Evolutionary conservation across 257 asterid genomes (phyloP).

Genomic region (Solanum arcanum): DNA sequence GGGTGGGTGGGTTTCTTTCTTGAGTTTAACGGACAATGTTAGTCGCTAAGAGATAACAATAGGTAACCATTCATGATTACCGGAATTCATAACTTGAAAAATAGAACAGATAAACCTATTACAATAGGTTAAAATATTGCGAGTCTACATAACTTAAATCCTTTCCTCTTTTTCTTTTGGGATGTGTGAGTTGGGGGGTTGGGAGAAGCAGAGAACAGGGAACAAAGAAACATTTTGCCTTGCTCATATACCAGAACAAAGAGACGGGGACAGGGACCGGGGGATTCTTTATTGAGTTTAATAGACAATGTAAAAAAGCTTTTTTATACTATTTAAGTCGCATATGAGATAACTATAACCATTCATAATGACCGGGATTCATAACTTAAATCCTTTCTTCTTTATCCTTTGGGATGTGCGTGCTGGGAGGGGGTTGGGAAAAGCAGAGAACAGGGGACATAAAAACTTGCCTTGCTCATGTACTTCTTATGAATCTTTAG

Average conservation of each 20-base stretch:
- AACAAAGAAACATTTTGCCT: background rate
- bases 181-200: background rate
- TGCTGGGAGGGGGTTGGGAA: background rate
- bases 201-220: background rate
- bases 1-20: background rate
- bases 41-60: background rate
- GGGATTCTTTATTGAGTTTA: background rate
- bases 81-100: background rate
- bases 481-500: slow-evolving; percentile 73
- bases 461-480: slow-evolving; percentile 58
- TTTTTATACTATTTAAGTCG: background rate
- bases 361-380: background rate
- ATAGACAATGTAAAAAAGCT: background rate
- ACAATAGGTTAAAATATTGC: background rate
- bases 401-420: background rate
- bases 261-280: background rate
- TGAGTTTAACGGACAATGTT: background rate
- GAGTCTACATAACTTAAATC: background rate
- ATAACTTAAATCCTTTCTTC: background rate
- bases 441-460: background rate
- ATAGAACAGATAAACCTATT: background rate
- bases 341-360: background rate
- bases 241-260: background rate
- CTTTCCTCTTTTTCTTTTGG: background rate
- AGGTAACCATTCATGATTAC: background rate